Conservation (phyloP, 169 alveolate species). For the Cryptosporidium parvum region DNA sequence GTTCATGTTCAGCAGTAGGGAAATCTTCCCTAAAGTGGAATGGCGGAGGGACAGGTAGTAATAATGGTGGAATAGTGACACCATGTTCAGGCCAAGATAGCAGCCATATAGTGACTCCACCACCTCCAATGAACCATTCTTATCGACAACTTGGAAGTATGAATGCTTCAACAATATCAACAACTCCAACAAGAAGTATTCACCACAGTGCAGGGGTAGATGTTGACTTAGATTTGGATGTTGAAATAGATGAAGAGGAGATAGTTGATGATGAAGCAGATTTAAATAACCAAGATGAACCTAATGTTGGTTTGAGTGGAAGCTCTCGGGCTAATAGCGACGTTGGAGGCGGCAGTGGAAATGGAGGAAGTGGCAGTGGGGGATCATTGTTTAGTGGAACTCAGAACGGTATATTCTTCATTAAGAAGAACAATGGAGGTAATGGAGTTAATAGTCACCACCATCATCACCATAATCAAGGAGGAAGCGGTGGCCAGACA, state of each 20-base stretch:
- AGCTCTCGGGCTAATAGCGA: constrained; percentile 2
- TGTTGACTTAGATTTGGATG: constrained; percentile 59
- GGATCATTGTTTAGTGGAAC: constrained; percentile 29
- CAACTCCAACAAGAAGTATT: constrained; percentile 40
- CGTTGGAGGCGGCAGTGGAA: not conserved
- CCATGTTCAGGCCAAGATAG: constrained; percentile 19
- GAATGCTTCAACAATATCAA: constrained; percentile 25
- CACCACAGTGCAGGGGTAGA: constrained; percentile 11
- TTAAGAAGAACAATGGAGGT: constrained; percentile 35
- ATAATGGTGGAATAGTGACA: not conserved
- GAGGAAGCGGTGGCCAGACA: not conserved
- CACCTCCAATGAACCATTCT: constrained; percentile 57
- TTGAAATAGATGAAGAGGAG: constrained; percentile 38
- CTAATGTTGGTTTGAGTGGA: not conserved
- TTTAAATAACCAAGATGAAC: not conserved
- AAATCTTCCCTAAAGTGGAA: constrained; percentile 38
- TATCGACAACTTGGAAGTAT: constrained; percentile 26
- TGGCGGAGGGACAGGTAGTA: not conserved
- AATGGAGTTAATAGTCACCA: not conserved
- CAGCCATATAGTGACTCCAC: constrained; percentile 60
- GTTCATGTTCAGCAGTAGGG: not conserved
- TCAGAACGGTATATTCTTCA: constrained; percentile 47
- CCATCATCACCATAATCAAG: not conserved
- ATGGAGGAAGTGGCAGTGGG: constrained; percentile 1
- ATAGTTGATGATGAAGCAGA: constrained; percentile 52